Evolutionary conservation across 768 basidiomycete species (phyloP).

Genomic region (Mycena albidolilacea): DNA sequence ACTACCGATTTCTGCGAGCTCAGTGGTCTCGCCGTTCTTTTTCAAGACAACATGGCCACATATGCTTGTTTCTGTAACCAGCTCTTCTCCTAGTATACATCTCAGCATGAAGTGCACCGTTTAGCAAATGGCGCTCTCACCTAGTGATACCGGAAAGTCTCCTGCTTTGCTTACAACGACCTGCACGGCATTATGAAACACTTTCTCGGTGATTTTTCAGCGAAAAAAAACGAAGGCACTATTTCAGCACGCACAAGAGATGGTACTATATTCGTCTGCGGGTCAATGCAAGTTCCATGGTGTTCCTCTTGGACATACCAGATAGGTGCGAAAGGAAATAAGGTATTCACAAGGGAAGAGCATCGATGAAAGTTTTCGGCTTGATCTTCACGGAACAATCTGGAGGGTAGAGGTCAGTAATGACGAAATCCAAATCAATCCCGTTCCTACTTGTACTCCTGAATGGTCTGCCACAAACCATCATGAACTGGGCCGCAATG

Average conservation of each 20-base stretch:
- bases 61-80: slow-evolving; percentile 29
- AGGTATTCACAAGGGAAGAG: slow-evolving; percentile 18
- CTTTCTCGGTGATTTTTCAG: no score
- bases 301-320: background rate
- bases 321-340: slow-evolving; percentile 25
- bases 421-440: background rate
- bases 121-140: background rate
- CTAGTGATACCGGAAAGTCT: background rate
- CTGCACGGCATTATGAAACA: slow-evolving; percentile 34
- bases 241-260: background rate
- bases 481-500: background rate
- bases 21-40: slow-evolving; percentile 18
- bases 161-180: slow-evolving; percentile 1
- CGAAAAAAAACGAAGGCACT: no score
- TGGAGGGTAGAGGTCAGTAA: background rate
- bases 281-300: background rate
- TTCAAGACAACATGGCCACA: slow-evolving; percentile 32
- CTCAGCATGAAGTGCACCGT: no score
- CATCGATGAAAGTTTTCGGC: slow-evolving; percentile 29
- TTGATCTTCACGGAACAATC: slow-evolving; percentile 30
- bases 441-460: slow-evolving; percentile 33
- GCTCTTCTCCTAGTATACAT: slow-evolving; percentile 9
- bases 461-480: slow-evolving; percentile 3
- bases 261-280: background rate
- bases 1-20: slow-evolving; percentile 13